phyloP scores from a whole-genome alignment of 805 yeast species.

The Candida insectalens region DNA sequence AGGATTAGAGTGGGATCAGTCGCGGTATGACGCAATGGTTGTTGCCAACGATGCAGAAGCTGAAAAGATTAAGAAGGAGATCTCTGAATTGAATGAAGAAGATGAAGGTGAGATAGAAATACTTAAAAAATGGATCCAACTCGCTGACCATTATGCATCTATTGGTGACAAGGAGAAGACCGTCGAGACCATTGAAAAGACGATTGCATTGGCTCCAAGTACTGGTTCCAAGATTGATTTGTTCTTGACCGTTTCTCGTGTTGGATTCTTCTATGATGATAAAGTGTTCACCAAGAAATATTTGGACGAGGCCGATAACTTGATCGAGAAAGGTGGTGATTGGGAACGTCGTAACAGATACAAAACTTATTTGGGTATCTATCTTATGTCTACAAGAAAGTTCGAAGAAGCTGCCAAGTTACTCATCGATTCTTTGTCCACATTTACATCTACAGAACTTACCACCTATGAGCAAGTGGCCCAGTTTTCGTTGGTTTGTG shows the following conservation, averaged over 20 bases:
- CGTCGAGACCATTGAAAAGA: constrained; percentile 53
- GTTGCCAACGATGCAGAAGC: constrained; percentile 48
- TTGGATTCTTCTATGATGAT: constrained; percentile 87
- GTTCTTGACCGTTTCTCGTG: constrained; percentile 66
- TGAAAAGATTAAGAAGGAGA: constrained; percentile 41
- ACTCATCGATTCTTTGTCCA: constrained; percentile 84
- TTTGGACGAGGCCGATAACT: constrained; percentile 58
- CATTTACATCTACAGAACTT: constrained; percentile 89
- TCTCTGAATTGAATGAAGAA: constrained; percentile 45
- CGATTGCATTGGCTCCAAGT: constrained; percentile 71
- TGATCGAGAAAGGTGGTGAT: constrained; percentile 96
- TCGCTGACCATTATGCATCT: constrained; percentile 81
- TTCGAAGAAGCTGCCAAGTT: constrained; percentile 79
- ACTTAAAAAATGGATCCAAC: constrained; percentile 62
- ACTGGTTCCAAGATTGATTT: constrained; percentile 89
- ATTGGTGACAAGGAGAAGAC: constrained; percentile 79
- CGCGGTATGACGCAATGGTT: constrained; percentile 39
- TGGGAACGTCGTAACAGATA: constrained; percentile 97
- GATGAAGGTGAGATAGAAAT: constrained; percentile 84
- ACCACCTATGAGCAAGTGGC: constrained; percentile 87
- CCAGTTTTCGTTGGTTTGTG: constrained; percentile 80
- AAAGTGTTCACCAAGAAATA: constrained; percentile 57
- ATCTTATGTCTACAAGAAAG: constrained; percentile 73
- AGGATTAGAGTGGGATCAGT: constrained; percentile 49
- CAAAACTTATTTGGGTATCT: constrained; percentile 86